phyloP scores from a whole-genome alignment of 2,329 filamentous ascomycete species.

The Aspergillus versicolor region DNA sequence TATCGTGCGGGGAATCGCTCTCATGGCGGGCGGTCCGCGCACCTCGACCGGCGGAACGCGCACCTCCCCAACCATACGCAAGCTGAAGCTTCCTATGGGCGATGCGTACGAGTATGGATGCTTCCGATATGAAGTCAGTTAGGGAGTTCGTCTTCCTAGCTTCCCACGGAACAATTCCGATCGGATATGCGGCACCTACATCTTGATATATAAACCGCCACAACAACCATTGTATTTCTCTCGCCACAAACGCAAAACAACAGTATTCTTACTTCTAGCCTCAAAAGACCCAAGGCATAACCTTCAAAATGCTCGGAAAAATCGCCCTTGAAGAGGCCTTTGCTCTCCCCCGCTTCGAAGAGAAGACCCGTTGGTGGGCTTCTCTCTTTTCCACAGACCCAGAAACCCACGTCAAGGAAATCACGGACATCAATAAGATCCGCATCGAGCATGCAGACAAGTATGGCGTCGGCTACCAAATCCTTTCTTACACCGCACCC shows the following conservation, averaged over 20 bases:
- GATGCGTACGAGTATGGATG: not conserved
- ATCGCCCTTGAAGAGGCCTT: constrained; percentile 64
- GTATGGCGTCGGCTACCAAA: constrained; percentile 49
- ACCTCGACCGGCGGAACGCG: constrained; percentile 7
- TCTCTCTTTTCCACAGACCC: constrained; percentile 59
- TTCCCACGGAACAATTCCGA: not conserved
- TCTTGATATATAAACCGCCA: not conserved
- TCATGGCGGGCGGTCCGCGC: constrained; percentile 3
- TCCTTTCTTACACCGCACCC: constrained; percentile 50
- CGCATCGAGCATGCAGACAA: constrained; percentile 46
- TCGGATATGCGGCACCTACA: not conserved
- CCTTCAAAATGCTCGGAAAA: constrained; percentile 55
- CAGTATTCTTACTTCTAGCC: not conserved
- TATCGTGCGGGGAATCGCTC: not conserved
- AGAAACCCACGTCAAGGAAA: constrained; percentile 59
- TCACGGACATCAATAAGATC: constrained; percentile 48
- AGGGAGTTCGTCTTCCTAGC: not conserved
- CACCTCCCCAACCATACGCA: not conserved
- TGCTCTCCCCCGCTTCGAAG: constrained; percentile 57
- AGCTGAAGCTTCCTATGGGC: too few species aligned
- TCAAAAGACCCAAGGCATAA: not conserved
- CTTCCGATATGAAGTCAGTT: not conserved
- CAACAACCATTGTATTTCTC: not conserved
- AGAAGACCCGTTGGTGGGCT: constrained; percentile 63
- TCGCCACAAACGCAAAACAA: not conserved